A percentile compares a stretch with the other conserved stretches of the same genome.
These are phyloP conservation scores for Leccinum griseonigrum DNA, from an alignment of 1,284 basidiomycete species.

Conservation along the genomic window DNA sequence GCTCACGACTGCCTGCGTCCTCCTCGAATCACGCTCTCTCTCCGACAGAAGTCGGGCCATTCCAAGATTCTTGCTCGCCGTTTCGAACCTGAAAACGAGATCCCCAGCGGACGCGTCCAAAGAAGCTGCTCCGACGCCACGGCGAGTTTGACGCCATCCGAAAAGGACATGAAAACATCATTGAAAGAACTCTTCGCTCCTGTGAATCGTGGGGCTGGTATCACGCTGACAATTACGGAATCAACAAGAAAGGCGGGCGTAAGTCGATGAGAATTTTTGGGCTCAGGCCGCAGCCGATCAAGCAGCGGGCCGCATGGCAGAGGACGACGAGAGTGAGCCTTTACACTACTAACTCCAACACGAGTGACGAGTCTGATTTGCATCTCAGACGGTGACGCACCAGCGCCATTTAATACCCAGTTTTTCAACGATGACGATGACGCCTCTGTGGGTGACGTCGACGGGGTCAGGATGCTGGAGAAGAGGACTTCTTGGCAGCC, in stretches of 20 bases:
- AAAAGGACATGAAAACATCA: constrained; percentile 67
- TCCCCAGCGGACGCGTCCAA: constrained; percentile 53
- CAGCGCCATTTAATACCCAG: constrained; percentile 88
- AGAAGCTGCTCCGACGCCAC: constrained; percentile 49
- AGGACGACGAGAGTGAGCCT: constrained; percentile 62
- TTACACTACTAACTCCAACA: not conserved
- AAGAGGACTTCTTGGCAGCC: constrained; percentile 83
- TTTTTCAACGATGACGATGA: constrained; percentile 97
- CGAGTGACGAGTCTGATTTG: constrained; percentile 31
- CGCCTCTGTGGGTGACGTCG: constrained; percentile 62
- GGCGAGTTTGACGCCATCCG: constrained; percentile 54
- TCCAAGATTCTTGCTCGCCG: constrained; percentile 66
- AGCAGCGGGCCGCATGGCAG: constrained; percentile 54
- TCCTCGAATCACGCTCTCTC: constrained; percentile 29
- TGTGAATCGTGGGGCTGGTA: constrained; percentile 60
- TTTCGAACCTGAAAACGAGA: constrained; percentile 62
- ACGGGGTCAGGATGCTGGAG: constrained; percentile 58
- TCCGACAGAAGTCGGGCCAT: constrained; percentile 62
- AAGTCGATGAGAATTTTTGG: constrained; percentile 95
- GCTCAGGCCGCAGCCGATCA: constrained; percentile 86
- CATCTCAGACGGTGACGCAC: constrained; percentile 42
- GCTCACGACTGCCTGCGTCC: constrained; percentile 1
- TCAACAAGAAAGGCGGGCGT: constrained; percentile 42
- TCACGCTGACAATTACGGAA: constrained; percentile 57
- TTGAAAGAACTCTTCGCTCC: constrained; percentile 82